phyloP scores from a whole-genome alignment of 768 basidiomycete genomes.

The Rubroboletus pulcherrimus region DNA sequence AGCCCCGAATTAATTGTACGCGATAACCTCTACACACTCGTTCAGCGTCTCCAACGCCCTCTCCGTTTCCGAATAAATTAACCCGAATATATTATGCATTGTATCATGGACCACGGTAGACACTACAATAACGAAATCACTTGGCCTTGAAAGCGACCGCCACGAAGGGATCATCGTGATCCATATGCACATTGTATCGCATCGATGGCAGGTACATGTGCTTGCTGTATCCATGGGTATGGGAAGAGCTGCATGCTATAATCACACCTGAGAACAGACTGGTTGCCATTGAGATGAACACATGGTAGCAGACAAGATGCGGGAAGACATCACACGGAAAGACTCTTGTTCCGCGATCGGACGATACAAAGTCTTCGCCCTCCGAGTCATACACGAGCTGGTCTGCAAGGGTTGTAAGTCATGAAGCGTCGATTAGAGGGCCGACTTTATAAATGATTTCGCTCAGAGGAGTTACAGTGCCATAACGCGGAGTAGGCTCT shows the following conservation, averaged over 20 bases:
- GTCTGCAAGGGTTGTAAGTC: neutral
- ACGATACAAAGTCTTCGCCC: neutral
- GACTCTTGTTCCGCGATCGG: neutral
- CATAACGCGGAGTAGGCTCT: neutral
- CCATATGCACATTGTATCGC: neutral
- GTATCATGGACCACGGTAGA: neutral
- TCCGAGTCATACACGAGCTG: neutral
- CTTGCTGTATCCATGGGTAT: neutral
- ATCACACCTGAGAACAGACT: neutral
- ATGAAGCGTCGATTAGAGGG: neutral
- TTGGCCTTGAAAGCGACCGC: neutral
- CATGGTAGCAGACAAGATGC: neutral
- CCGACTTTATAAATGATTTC: no score
- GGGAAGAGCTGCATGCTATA: neutral
- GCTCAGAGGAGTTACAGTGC: neutral
- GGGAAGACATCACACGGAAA: neutral
- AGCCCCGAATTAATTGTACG: neutral
- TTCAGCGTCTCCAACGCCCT: neutral
- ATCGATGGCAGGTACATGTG: neutral
- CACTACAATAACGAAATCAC: neutral
- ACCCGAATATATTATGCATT: neutral
- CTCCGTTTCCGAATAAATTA: no score
- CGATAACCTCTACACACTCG: neutral
- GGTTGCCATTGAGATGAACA: neutral
- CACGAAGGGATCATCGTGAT: neutral